phyloP scores from a whole-genome alignment of 495 filamentous ascomycete genomes.

The Coniosporium apollinis region DNA sequence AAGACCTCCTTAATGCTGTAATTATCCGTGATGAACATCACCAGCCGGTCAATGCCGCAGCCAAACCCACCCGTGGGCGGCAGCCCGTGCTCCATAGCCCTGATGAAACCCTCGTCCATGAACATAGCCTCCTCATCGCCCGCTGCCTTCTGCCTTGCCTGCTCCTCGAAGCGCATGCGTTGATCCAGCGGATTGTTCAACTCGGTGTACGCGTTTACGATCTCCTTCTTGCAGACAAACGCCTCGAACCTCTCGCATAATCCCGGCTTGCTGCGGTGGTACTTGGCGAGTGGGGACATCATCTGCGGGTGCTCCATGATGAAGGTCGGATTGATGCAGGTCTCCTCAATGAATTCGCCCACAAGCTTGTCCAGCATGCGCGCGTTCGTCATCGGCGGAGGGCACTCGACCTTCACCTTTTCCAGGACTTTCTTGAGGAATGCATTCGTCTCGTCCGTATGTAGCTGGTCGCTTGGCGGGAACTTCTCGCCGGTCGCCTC shows the following conservation, averaged over 20 bases:
- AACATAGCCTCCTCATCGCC: slow-evolving; percentile 95
- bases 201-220: slow-evolving; percentile 93
- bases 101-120: slow-evolving; percentile 87
- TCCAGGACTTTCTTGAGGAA: slow-evolving; percentile 72
- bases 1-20: slow-evolving; percentile 94
- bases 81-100: slow-evolving; percentile 73
- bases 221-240: slow-evolving; percentile 96
- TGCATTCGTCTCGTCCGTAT: slow-evolving; percentile 70
- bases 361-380: slow-evolving; percentile 95
- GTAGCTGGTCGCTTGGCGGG: slow-evolving; percentile 72
- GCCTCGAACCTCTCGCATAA: slow-evolving; percentile 95
- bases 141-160: slow-evolving; percentile 85
- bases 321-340: slow-evolving; percentile 89
- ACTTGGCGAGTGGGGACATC: slow-evolving; percentile 97
- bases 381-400: slow-evolving; percentile 82
- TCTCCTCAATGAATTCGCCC: slow-evolving; percentile 89
- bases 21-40: slow-evolving; percentile 95
- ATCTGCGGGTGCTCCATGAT: slow-evolving; percentile 87
- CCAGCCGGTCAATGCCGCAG: slow-evolving; percentile 89
- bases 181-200: slow-evolving; percentile 96
- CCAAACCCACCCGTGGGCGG: slow-evolving; percentile 95
- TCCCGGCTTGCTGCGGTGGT: slow-evolving; percentile 63
- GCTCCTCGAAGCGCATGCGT: slow-evolving; percentile 86
- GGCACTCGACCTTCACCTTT: slow-evolving; percentile 82
- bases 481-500: slow-evolving; percentile 83